Percentiles rank a stretch among this genome's conserved stretches.
Evolutionary conservation across 106 monocot genomes (phyloP).

Genomic region (Apostasia ramifera): DNA sequence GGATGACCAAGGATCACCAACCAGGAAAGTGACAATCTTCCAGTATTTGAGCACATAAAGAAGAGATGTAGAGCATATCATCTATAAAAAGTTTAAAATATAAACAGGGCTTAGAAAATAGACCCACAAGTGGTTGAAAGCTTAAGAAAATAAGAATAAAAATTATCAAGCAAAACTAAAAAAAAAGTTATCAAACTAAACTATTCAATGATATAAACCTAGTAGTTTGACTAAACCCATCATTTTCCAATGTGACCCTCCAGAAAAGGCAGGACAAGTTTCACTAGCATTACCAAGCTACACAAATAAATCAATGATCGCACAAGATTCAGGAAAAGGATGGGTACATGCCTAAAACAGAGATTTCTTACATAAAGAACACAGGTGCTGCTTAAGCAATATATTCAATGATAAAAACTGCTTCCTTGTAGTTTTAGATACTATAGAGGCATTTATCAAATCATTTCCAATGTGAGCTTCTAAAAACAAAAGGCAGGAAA

Average conservation of each 20-base stretch:
- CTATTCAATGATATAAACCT: too few species aligned
- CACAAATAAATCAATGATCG: background rate
- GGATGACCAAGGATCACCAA: slow-evolving; percentile 43
- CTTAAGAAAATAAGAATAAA: background rate
- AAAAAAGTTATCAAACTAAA: background rate
- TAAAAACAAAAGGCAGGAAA: background rate
- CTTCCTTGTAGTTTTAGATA: too few species aligned
- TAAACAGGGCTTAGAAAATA: background rate
- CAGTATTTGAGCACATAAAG: slow-evolving; percentile 72
- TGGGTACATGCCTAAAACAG: too few species aligned
- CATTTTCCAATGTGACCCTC: too few species aligned
- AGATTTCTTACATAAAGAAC: too few species aligned
- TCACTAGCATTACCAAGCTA: background rate
- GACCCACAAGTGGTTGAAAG: background rate
- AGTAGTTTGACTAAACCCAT: too few species aligned
- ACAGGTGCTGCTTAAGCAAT: too few species aligned
- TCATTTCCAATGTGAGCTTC: too few species aligned
- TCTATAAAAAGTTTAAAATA: slow-evolving; percentile 41
- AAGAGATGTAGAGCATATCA: slow-evolving; percentile 68
- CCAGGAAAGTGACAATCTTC: slow-evolving; percentile 71
- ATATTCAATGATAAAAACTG: too few species aligned
- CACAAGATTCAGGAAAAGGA: too few species aligned
- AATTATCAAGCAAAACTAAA: background rate
- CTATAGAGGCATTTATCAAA: too few species aligned
- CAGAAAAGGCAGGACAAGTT: background rate